Evolutionary conservation across 2,329 filamentous ascomycete species (phyloP), one percentile per base, ranked within the genome.

Genomic region (Nemania sp.): DNA sequence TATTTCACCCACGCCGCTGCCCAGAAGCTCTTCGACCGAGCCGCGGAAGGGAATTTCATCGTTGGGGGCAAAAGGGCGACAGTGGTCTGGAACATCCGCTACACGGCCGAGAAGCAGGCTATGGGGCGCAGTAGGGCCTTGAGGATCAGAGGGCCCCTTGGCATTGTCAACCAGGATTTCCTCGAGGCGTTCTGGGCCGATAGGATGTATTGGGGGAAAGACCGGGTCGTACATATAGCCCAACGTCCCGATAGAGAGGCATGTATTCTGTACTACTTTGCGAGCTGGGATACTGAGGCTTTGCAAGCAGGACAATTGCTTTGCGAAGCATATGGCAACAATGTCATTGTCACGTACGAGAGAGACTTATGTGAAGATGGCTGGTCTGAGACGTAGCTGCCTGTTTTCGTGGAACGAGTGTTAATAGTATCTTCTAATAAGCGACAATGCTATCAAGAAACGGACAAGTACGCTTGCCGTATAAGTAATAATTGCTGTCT

Each of bases 221-320:
- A 53, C 22, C 11, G 24, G 8, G 22, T 64, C 15, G 26, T 29
- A 10, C 24, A 5, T 5, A 32, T 32, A 32, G 29, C 8, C 29
- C 32, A 35, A 35, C 11, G 32, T 11, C 29, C 5, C 10, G 10
- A 32, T 10, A 4, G 29, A 32, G 10, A 32, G 29, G 29, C 32
- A 7, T 35, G 6, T 38, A 27, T 47, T 18, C 54, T 13, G 47
- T 54, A 64, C 20, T 58, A 45, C 13, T 54, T 58, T 10, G 55
- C 47, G 10, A 54, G 35, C 22, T 59, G 55, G 54, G 18, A 10
- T 1, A 15, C n/a, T 11, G 26, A 64, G 20, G 54, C 47, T n/a
- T 15, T 1, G 8, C 4, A n/a, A 4, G 49, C 55, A 8, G 27
- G 35, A 11, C 1, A 3, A 2, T 20, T 5, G 27, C 49, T 64